Evolutionary conservation across 768 basidiomycete genomes (phyloP).

Genomic region (Termitomyces sp.): DNA sequence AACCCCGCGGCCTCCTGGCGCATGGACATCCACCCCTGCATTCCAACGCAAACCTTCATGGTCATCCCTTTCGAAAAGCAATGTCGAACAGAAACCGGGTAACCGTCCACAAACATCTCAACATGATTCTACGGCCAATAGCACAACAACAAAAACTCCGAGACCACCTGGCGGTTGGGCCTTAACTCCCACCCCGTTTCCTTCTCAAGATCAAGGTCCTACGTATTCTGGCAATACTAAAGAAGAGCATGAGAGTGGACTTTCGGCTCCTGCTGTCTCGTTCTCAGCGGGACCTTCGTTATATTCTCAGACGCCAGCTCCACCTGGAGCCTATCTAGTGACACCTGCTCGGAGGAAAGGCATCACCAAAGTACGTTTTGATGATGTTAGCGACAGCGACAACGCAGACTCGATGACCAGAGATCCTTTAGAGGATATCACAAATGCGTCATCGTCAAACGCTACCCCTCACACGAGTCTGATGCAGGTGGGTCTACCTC

Average conservation of each 20-base stretch:
- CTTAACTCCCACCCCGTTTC: conserved; percentile 20
- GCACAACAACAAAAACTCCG: conserved; percentile 19
- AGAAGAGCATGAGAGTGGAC: conserved; percentile 24
- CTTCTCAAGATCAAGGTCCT: conserved; percentile 8
- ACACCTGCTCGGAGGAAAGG: conserved; percentile 57
- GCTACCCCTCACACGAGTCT: not conserved
- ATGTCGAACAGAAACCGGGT: not conserved
- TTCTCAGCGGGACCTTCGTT: conserved; percentile 42
- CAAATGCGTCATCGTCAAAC: conserved; percentile 3
- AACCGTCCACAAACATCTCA: not conserved
- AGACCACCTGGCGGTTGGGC: conserved; percentile 32
- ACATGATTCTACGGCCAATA: not conserved
- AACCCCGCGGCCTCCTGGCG: conserved; percentile 43
- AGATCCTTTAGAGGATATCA: conserved; percentile 3
- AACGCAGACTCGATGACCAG: conserved; percentile 6
- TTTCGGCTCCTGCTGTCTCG: conserved; percentile 44
- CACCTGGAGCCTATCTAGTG: conserved; percentile 60
- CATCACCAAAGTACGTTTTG: conserved; percentile 69
- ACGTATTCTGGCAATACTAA: conserved; percentile 18
- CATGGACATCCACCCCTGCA: conserved; percentile 20
- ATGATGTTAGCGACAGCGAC: conserved; percentile 24
- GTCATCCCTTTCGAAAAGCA: not conserved
- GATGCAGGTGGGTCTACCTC: not conserved
- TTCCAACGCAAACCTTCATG: not conserved
- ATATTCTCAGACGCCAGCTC: conserved; percentile 54